Evolutionary conservation across 441 rosid genomes (phyloP).

Genomic region (California macrophylla): DNA sequence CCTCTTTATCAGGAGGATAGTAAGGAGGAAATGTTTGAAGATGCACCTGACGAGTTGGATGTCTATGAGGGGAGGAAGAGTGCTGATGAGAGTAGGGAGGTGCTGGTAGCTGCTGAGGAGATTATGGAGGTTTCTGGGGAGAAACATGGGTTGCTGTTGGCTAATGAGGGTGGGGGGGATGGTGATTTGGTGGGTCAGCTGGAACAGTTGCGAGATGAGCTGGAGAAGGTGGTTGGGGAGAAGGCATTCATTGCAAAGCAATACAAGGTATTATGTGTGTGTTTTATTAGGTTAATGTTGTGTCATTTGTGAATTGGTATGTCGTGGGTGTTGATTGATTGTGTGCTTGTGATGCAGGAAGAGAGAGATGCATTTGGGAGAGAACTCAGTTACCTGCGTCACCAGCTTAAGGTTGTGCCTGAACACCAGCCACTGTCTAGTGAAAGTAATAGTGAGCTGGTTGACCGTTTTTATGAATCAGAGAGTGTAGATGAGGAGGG

Average conservation of each 20-base stretch:
- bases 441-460: conserved; percentile 20
- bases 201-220: conserved; percentile 21
- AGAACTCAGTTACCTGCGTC: conserved; percentile 36
- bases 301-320: conserved; percentile 5
- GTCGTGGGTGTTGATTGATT: conserved; percentile 7
- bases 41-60: conserved; percentile 71
- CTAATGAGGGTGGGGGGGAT: conserved; percentile 17
- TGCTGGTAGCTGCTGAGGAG: conserved; percentile 16
- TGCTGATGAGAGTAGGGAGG: conserved; percentile 16
- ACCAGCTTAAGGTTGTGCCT: conserved; percentile 36
- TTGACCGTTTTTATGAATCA: conserved; percentile 1
- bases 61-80: conserved; percentile 20
- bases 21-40: conserved; percentile 82
- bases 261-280: conserved; percentile 31
- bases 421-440: conserved; percentile 19
- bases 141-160: conserved; percentile 15
- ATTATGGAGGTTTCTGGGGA: conserved; percentile 12
- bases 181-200: conserved; percentile 21
- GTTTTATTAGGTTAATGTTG: neutral
- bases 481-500: conserved; percentile 15
- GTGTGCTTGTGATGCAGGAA: conserved; percentile 32
- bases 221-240: conserved; percentile 31
- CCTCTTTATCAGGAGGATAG: conserved; percentile 16
- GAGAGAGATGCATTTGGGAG: conserved; percentile 36
- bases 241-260: conserved; percentile 32